A percentile compares a stretch with the other conserved stretches of the same genome.
Evolutionary conservation across 768 basidiomycete genomes (phyloP).

Genomic region (Phylloporus sp.): DNA sequence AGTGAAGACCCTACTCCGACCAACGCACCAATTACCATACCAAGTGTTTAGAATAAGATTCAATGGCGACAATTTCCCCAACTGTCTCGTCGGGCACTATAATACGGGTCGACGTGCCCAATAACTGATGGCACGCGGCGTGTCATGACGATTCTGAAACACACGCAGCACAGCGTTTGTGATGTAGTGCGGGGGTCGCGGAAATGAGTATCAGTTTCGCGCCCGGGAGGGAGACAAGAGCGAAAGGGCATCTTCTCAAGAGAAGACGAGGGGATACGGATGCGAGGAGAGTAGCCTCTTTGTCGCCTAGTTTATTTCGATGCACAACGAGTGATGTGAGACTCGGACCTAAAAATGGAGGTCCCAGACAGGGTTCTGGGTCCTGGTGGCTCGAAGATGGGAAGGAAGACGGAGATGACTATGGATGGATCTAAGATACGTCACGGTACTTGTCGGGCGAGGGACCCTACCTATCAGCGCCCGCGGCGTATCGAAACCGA

Average conservation of each 20-base stretch:
- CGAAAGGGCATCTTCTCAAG: neutral
- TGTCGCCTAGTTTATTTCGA: neutral
- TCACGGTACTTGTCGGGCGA: neutral
- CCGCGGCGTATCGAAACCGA: neutral
- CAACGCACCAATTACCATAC: slow-evolving; percentile 1
- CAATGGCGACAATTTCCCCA: neutral
- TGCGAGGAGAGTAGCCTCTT: neutral
- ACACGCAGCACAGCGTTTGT: neutral
- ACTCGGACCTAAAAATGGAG: neutral
- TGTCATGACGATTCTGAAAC: slow-evolving; percentile 8
- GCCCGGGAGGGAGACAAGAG: neutral
- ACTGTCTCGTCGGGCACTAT: neutral
- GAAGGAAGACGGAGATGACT: neutral
- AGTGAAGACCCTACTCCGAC: slow-evolving; percentile 7
- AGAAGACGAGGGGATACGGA: neutral
- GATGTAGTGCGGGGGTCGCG: neutral
- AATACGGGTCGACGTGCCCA: neutral
- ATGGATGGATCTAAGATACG: neutral
- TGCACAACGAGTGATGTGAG: neutral
- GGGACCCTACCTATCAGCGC: neutral
- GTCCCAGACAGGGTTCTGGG: neutral
- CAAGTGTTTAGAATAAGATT: neutral
- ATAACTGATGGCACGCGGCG: neutral
- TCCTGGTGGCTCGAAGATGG: neutral
- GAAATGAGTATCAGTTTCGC: neutral